Conservation (phyloP, 352 stramenopile species). For the Heterotrichella gracilis region DNA sequence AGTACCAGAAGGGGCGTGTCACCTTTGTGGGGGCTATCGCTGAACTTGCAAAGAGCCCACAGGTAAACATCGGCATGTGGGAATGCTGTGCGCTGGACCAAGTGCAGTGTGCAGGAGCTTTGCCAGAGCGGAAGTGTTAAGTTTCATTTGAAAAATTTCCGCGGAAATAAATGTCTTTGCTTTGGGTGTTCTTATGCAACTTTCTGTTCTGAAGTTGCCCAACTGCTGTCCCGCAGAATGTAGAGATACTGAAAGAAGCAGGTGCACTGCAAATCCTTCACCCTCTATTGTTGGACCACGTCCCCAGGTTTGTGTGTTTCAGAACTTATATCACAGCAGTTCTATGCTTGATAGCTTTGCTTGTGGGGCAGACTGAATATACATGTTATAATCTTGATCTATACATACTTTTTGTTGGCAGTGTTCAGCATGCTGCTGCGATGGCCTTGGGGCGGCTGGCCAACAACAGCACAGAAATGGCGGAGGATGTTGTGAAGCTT, state of each 20-base stretch:
- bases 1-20: slow-evolving; percentile 66
- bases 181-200: too few relatives aligned
- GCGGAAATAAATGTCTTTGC: too few relatives aligned
- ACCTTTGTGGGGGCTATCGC: slow-evolving; percentile 64
- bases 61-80: too few relatives aligned
- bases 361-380: slow-evolving; percentile 17
- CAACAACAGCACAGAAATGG: slow-evolving; percentile 68
- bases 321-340: slow-evolving; percentile 11
- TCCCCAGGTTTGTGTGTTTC: slow-evolving; percentile 20
- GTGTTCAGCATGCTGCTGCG: slow-evolving; percentile 62
- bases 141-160: too few relatives aligned
- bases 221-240: too few relatives aligned
- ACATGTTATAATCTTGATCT: too few relatives aligned
- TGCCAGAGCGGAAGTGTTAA: too few relatives aligned
- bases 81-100: too few relatives aligned
- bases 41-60: slow-evolving; percentile 52
- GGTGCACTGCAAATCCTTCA: slow-evolving; percentile 65
- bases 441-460: slow-evolving; percentile 53
- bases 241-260: slow-evolving; percentile 73
- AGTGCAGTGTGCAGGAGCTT: too few relatives aligned
- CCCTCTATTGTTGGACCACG: slow-evolving; percentile 59
- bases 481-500: slow-evolving; percentile 59
- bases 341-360: not conserved
- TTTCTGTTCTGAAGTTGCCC: too few relatives aligned
- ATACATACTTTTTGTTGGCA: too few relatives aligned